phyloP scores from a whole-genome alignment of 805 yeast species.

The Candida loeiensis region DNA sequence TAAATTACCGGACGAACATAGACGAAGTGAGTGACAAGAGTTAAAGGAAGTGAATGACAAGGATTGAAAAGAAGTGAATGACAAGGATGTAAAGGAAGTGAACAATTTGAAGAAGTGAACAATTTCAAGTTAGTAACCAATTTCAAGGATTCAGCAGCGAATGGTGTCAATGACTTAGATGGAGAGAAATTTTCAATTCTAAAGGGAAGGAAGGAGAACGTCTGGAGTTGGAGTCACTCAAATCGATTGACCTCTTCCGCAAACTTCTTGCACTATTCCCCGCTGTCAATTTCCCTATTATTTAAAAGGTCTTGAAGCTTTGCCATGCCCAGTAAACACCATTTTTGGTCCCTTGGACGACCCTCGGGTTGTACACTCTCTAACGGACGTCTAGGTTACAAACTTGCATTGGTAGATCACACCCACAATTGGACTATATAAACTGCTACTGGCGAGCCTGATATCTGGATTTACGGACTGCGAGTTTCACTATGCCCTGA shows the following conservation, averaged over 20 bases:
- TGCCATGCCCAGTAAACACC: constrained; percentile 68
- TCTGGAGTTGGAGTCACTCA: too few species aligned
- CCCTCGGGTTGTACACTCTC: constrained; percentile 60
- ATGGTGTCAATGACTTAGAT: too few species aligned
- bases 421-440: constrained; percentile 41
- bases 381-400: constrained; percentile 49
- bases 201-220: too few species aligned
- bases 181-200: too few species aligned
- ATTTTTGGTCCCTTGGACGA: constrained; percentile 78
- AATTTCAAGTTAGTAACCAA: too few species aligned
- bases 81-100: constrained; percentile 7
- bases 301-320: constrained; percentile 32
- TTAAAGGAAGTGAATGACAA: background rate
- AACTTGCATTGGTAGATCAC: constrained; percentile 63
- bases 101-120: too few species aligned
- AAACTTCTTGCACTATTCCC: background rate
- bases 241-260: constrained; percentile 3
- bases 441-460: constrained; percentile 36
- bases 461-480: constrained; percentile 58
- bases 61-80: background rate
- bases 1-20: constrained; percentile 39
- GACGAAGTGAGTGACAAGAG: constrained; percentile 8
- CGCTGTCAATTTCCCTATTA: constrained; percentile 21
- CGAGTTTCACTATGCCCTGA: constrained; percentile 71
- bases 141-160: too few species aligned